Base-by-base conservation (phyloP, 1,284 basidiomycete genomes). In the Vanrija humicola region DNA sequence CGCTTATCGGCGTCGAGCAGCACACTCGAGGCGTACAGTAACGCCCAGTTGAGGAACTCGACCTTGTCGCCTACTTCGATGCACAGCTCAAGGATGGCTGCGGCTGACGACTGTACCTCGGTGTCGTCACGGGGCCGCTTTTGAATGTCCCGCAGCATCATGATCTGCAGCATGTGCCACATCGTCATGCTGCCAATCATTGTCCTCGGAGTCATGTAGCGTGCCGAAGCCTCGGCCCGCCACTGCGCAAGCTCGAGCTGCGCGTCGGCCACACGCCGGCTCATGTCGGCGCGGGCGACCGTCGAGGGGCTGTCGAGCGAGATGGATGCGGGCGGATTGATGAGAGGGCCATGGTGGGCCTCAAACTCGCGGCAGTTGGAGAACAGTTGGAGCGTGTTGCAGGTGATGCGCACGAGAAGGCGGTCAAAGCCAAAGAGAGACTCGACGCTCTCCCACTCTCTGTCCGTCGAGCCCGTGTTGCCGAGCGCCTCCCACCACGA, bases 41-140 rank as follows among this genome's bases (percentile, higher is more conserved):
- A 56, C 3, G 63, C 54, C 70, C 70, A 74, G 61, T 70, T 74
- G 50, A 74, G 61, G 46, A 65, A 72, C 61, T 74, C 72, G 28
- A 72, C 61, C 56, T 74, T 74, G 56, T 69, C 69, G 3, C 70
- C 68, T 4, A 64, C 68, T n/a, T 64, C 61, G 19, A 58, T 56
- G 23, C 67, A 73, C 0, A 70, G 59, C 34, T 64, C 64, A 25
- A 74, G 54, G 12, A 69, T 64, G 16, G 62, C 66, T 45, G 54
- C 50, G 1, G 68, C 72, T 14, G 58, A 57, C 23, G 48, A 42
- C 51, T 72, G 70, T 4, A 72, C 63, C 23, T 58, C 61, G 5
- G 53, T 53, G 43, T 70, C 65, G 16, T 57, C 50, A 23, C 65
- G 51, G 1, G 42, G 43, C 7, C 59, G 58, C 18, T 59, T 62